Evolutionary conservation across 352 stramenopile species (phyloP), one percentile per base, ranked within the genome.

Genomic region (Globisporangium polare): DNA sequence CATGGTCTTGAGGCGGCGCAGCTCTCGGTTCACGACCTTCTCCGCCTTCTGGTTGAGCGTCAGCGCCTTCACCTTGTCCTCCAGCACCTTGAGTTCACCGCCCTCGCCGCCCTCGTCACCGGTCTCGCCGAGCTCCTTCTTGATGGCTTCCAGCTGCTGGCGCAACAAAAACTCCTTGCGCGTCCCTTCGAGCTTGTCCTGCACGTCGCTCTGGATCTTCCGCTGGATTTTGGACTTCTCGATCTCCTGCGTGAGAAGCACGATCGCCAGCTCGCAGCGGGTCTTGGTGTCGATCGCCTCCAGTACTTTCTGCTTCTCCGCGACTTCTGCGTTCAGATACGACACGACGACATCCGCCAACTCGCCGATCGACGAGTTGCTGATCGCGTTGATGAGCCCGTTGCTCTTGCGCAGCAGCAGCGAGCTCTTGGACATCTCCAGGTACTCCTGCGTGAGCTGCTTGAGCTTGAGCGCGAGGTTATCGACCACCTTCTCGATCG

Each of bases 141-240:
- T 99, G 69, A 99, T 99, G 0, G 85, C 96, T 71, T 99, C 99
- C 5, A 99, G 79, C 71, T 99, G 97, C 73, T 99, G 96, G n/a
- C 82, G 94, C 2, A 99, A 72, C 50, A 99, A 89, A 62, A 99
- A 99, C 52, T 98, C 79, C 53, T 87, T 88, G 0, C 81, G 70
- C 7, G 78, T 83, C 1, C 76, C 81, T 51, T 90, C 80, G 35
- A 90, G 62, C 41, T 91, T 89, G 62, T 84, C 75, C 60, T 87
- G 79, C 27, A 89, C 78, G 12, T 89, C 74, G 46, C 63, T 89
- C 41, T 88, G 75, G 63, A 91, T 91, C 51, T 87, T 89, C 42
- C 77, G 75, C 46, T 87, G 80, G 53, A 91, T 66, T 54, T 66
- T 73, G 10, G 72, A 67, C 60, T 86, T 87, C 56, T 89, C 78